These are phyloP conservation scores for Venturia pyrina DNA, from an alignment of 2,329 filamentous ascomycete species.

Conservation along the genomic window DNA sequence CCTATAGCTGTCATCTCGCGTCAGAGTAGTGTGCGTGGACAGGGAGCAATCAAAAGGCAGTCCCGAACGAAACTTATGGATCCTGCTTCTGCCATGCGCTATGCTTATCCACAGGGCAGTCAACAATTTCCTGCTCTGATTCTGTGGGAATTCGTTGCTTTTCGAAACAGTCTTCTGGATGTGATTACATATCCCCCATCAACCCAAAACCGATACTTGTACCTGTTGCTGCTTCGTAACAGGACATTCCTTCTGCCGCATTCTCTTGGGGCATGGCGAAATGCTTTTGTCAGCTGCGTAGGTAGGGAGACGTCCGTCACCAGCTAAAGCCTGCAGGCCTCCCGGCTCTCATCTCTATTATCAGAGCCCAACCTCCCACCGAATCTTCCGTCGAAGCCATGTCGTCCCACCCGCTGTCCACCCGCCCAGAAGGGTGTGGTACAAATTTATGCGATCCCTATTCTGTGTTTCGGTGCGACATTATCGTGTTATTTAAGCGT, in stretches of 20 bases:
- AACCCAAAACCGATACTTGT: background rate
- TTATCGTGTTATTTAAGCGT: background rate
- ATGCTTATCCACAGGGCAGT: background rate
- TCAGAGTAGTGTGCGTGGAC: background rate
- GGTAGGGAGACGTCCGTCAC: background rate
- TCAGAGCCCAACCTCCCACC: constrained; percentile 3
- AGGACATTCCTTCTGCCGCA: background rate
- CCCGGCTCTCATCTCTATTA: background rate
- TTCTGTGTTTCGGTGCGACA: constrained; percentile 2
- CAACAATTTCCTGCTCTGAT: background rate
- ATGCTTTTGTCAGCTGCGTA: constrained; percentile 4
- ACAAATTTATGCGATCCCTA: background rate
- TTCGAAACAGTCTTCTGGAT: background rate
- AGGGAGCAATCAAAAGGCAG: background rate
- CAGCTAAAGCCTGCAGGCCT: background rate
- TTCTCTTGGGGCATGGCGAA: background rate
- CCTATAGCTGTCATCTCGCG: constrained; percentile 4
- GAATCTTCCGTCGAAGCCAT: background rate
- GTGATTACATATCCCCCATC: background rate
- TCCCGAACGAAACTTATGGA: background rate
- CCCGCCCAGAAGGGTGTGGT: background rate
- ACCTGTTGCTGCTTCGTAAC: background rate
- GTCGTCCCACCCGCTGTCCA: background rate
- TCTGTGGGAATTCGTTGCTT: background rate
- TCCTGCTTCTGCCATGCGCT: background rate